These are phyloP conservation scores for Clitopilus passeckerianus DNA, from an alignment of 768 basidiomycete species.

Conservation along the genomic window DNA sequence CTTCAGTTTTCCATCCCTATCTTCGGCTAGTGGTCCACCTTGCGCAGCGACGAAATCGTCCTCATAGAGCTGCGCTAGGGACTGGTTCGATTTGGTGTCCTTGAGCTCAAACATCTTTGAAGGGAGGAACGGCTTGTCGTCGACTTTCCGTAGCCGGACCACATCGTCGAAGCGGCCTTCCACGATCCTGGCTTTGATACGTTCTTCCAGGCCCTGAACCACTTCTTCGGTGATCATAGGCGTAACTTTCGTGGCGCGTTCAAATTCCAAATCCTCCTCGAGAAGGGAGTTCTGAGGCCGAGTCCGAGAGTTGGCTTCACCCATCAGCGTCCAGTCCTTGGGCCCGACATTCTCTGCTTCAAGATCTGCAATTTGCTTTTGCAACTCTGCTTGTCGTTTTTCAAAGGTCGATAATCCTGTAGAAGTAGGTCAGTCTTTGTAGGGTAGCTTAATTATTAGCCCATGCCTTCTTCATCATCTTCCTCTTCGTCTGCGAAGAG, in stretches of 20 bases:
- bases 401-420: slow-evolving; percentile 74
- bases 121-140: slow-evolving; percentile 87
- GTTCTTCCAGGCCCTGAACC: slow-evolving; percentile 78
- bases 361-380: slow-evolving; percentile 73
- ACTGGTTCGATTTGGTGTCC: slow-evolving; percentile 83
- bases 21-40: slow-evolving; percentile 53
- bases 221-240: slow-evolving; percentile 89
- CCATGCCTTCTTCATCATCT: slow-evolving; percentile 24
- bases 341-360: slow-evolving; percentile 84
- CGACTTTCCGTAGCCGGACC: slow-evolving; percentile 69
- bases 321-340: slow-evolving; percentile 92
- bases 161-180: slow-evolving; percentile 91
- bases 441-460: slow-evolving; percentile 7
- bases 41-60: slow-evolving; percentile 78
- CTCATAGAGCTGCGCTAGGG: slow-evolving; percentile 94
- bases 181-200: slow-evolving; percentile 84
- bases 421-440: slow-evolving; percentile 2
- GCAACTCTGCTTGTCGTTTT: slow-evolving; percentile 67
- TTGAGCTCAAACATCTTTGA: slow-evolving; percentile 86
- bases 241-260: slow-evolving; percentile 79
- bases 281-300: slow-evolving; percentile 90
- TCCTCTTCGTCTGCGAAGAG: slow-evolving; percentile 74
- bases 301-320: slow-evolving; percentile 78
- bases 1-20: slow-evolving; percentile 82
- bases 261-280: slow-evolving; percentile 94